A percentile compares a stretch with the other conserved stretches of the same genome.
Conservation (phyloP, 257 asterid genomes). For the Fraxinus cuspidata region DNA sequence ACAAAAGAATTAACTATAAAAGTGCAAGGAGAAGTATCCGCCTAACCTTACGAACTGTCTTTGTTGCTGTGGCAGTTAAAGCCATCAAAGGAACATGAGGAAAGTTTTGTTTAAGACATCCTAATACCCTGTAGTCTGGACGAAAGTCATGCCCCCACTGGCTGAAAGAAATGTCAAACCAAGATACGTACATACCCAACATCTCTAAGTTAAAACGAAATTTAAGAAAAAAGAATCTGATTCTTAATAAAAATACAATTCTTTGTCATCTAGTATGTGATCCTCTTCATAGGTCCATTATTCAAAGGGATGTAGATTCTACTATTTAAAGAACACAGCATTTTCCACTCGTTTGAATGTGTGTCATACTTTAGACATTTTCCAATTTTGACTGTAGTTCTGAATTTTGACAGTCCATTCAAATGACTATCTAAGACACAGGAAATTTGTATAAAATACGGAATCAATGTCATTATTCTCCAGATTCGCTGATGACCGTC, state of each 20-base stretch:
- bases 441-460: not conserved
- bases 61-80: conserved; percentile 97
- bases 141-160: conserved; percentile 99
- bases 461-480: not conserved
- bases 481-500: not conserved
- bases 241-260: conserved; percentile 21
- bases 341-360: conserved; percentile 2
- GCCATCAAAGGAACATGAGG: conserved; percentile 93
- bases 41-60: conserved; percentile 76
- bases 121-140: conserved; percentile 87
- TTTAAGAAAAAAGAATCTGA: conserved; percentile 9
- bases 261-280: conserved; percentile 6
- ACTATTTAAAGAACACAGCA: conserved; percentile 17
- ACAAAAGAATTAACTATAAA: not conserved
- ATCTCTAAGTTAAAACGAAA: conserved; percentile 9
- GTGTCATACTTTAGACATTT: conserved; percentile 7
- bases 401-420: not conserved
- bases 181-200: conserved; percentile 18
- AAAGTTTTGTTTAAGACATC: conserved; percentile 92
- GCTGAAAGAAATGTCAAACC: conserved; percentile 49
- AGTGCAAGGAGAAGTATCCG: conserved; percentile 25
- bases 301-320: conserved; percentile 10
- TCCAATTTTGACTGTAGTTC: conserved; percentile 8
- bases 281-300: not conserved
- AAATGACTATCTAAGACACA: conserved; percentile 4